Percentiles rank a stretch among this genome's conserved stretches.
Evolutionary conservation across 1,139 yeast genomes (phyloP).

Genomic region (Debaryomyces coudertii): DNA sequence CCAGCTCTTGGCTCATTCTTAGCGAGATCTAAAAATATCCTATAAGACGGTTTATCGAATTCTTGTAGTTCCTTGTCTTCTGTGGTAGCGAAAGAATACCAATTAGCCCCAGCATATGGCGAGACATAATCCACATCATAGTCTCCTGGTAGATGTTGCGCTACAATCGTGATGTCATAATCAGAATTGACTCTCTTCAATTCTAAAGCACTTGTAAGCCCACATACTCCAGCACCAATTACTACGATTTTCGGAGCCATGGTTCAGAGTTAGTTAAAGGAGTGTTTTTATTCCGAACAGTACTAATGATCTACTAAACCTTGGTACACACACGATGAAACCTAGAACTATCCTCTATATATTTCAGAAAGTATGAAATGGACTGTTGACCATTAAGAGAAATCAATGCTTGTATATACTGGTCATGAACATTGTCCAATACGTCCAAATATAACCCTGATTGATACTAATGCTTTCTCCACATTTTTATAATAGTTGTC

Average conservation of each 20-base stretch:
- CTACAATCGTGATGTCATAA: conserved; percentile 33
- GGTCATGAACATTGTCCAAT: too few relatives aligned
- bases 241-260: background rate
- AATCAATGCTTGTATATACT: too few relatives aligned
- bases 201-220: conserved; percentile 43
- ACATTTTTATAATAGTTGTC: too few relatives aligned
- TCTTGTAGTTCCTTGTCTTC: conserved; percentile 37
- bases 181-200: conserved; percentile 26
- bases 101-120: conserved; percentile 50
- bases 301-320: background rate
- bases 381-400: too few relatives aligned
- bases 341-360: too few relatives aligned
- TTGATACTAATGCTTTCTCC: too few relatives aligned
- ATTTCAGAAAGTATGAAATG: too few relatives aligned
- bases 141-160: conserved; percentile 45
- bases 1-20: conserved; percentile 49
- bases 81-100: conserved; percentile 48
- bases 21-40: conserved; percentile 42
- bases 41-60: conserved; percentile 45
- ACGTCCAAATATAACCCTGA: too few relatives aligned
- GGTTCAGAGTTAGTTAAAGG: background rate
- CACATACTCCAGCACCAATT: conserved; percentile 47
- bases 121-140: conserved; percentile 39
- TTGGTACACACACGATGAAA: too few relatives aligned
- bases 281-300: background rate